A percentile compares a stretch with the other conserved stretches of the same genome.
phyloP scores from a whole-genome alignment of 345 rosid species.

The Hibiscus tridactylites region DNA sequence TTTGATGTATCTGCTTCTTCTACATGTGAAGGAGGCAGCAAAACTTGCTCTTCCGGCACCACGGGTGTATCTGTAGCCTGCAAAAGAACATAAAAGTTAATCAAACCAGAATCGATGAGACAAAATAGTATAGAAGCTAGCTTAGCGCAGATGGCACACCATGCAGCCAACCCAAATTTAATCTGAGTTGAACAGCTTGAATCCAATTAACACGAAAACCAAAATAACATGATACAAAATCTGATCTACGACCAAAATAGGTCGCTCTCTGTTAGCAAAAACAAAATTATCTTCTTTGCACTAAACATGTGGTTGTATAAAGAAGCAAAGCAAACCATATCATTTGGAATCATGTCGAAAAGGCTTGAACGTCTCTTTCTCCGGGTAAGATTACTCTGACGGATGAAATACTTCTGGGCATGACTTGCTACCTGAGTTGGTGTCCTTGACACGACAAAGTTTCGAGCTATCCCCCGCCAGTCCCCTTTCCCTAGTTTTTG shows the following conservation, averaged over 20 bases:
- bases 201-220: neutral
- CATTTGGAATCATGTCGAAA: constrained; percentile 88
- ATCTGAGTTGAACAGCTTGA: neutral
- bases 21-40: constrained; percentile 27
- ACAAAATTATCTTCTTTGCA: too few species aligned
- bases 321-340: constrained; percentile 46
- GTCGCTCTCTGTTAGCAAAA: neutral
- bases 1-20: constrained; percentile 27
- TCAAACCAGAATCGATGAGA: constrained; percentile 2
- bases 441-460: constrained; percentile 73
- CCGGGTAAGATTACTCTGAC: constrained; percentile 58
- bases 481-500: constrained; percentile 95
- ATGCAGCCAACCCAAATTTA: neutral
- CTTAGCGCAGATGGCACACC: neutral
- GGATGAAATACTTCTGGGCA: constrained; percentile 94
- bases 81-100: constrained; percentile 2
- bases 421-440: constrained; percentile 99
- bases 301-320: neutral
- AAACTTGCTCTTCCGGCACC: constrained; percentile 52
- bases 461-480: constrained; percentile 98
- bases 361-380: constrained; percentile 98
- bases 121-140: neutral
- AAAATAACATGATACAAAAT: neutral
- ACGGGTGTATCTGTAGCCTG: constrained; percentile 56
- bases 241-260: neutral